Percentiles rank a stretch among this genome's conserved stretches.
phyloP scores from a whole-genome alignment of 2,329 filamentous ascomycete species.

The Exophiala viscosa region DNA sequence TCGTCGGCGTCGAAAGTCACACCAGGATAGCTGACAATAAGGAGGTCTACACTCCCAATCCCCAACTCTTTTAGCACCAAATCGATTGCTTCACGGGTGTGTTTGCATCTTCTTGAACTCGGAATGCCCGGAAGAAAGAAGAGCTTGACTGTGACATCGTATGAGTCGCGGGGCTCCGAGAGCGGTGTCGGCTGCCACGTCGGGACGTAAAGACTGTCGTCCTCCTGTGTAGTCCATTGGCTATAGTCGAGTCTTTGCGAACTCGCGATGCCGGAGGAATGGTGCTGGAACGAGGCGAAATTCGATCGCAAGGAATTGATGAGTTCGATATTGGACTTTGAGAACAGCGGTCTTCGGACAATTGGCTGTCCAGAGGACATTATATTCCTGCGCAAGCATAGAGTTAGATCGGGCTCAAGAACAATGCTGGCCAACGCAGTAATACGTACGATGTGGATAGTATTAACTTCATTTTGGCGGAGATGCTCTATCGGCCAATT shows the following conservation, averaged over 20 bases:
- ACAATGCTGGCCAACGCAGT: neutral
- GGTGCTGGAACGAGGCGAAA: slow-evolving; percentile 67
- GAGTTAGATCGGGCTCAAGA: slow-evolving; percentile 1
- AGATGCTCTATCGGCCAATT: too few relatives aligned
- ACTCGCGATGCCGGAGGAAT: slow-evolving; percentile 25
- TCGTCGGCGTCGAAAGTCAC: slow-evolving; percentile 92
- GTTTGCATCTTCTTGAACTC: slow-evolving; percentile 59
- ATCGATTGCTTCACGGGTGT: slow-evolving; percentile 73
- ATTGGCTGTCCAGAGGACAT: slow-evolving; percentile 80
- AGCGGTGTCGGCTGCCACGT: slow-evolving; percentile 70
- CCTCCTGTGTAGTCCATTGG: slow-evolving; percentile 66
- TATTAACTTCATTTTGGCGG: slow-evolving; percentile 68
- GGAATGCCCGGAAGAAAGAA: slow-evolving; percentile 80
- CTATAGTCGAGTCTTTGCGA: slow-evolving; percentile 20
- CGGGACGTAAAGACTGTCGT: slow-evolving; percentile 68
- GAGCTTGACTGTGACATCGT: slow-evolving; percentile 92
- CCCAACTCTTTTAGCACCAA: slow-evolving; percentile 77
- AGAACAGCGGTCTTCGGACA: slow-evolving; percentile 70
- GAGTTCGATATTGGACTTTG: slow-evolving; percentile 89
- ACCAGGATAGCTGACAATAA: slow-evolving; percentile 90
- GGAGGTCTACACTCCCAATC: slow-evolving; percentile 71
- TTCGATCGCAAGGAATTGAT: slow-evolving; percentile 83
- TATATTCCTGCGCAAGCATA: slow-evolving; percentile 61
- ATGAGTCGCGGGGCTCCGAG: slow-evolving; percentile 74
- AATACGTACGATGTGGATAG: slow-evolving; percentile 75